Evolutionary conservation across 768 basidiomycete genomes (phyloP), one percentile per base, ranked within the genome.

Genomic region (Lentinula aciculospora): DNA sequence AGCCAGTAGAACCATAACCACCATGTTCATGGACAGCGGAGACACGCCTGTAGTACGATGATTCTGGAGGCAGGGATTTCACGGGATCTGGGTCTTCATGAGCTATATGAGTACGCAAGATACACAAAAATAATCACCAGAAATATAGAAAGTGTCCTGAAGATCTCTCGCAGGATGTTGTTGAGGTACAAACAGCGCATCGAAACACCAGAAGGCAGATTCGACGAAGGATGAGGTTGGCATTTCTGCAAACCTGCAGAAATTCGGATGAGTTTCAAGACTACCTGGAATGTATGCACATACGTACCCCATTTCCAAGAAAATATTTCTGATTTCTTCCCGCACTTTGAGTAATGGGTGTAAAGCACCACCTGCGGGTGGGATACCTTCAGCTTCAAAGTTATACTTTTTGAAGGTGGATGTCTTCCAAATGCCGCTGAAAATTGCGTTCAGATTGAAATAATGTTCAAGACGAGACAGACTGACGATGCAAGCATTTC

Each of bases 171-270:
- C 97, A 6, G 97, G 97, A 75, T 99, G 97, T 70, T 98, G 96
- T 67, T 99, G 97, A 0, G 97, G 97, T 0, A 99, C 97, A 71
- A 96, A 99, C 62, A 99, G 80, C 1, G 95, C 86, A 71, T 99
- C 97, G 73, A 99, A 98, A 70, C 94, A 97, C 97, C 97, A 99
- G 81, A 98, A 99, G 34, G 90, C 91, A 21, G 94, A 96, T 73
- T 99, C 97, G 57, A 99, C 94, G 69, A 93, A 99, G 56, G 87
- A 85, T 50, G 86, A 85, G 8, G 97, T 98, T 13, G 95, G 94
- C 97, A 99, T 99, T 73, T 99, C 97, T 48, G 94, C 87, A 74
- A 98, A 99, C 9, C 96, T 98, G 63, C 15, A 15, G 19, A 55
- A 27, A 32, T 12, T 31, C 5, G 45, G 32, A 3, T 40, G 53